A percentile compares a stretch with the other conserved stretches of the same genome.
Evolutionary conservation across 495 filamentous ascomycete species (phyloP).

Genomic region (Xylaria curta): DNA sequence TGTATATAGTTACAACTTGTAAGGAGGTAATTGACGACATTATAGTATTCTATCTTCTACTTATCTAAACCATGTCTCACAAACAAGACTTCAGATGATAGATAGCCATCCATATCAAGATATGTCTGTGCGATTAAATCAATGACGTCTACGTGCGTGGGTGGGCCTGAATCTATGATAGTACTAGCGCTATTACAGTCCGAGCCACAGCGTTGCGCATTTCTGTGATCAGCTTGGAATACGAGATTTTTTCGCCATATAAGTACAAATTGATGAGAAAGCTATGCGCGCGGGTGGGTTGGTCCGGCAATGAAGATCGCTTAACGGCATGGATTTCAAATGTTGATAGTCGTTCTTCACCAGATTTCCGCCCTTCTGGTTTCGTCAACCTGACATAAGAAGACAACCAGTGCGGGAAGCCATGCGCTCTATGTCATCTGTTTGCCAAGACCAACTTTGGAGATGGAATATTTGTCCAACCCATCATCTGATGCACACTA

Average conservation of each 20-base stretch:
- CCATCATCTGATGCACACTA: neutral
- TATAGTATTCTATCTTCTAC: neutral
- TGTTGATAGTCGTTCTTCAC: neutral
- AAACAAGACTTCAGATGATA: neutral
- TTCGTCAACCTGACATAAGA: neutral
- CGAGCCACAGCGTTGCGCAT: neutral
- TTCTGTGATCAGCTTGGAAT: slow-evolving; percentile 14
- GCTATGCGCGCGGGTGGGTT: neutral
- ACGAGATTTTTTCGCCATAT: slow-evolving; percentile 22
- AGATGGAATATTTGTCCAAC: neutral
- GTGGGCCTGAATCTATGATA: neutral
- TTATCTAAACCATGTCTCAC: neutral
- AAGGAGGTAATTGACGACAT: neutral
- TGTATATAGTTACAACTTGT: neutral
- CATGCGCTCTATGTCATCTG: neutral
- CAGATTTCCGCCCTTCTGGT: neutral
- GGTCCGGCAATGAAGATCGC: slow-evolving; percentile 2
- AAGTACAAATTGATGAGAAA: neutral
- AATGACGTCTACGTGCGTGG: neutral
- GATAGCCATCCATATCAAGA: neutral
- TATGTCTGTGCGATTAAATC: slow-evolving; percentile 4
- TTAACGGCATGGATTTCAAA: neutral
- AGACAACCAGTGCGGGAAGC: neutral
- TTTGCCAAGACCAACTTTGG: neutral
- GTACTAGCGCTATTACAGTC: neutral